Conservation (phyloP, 805 yeast genomes). For the Zygoascus bituminiphila region DNA sequence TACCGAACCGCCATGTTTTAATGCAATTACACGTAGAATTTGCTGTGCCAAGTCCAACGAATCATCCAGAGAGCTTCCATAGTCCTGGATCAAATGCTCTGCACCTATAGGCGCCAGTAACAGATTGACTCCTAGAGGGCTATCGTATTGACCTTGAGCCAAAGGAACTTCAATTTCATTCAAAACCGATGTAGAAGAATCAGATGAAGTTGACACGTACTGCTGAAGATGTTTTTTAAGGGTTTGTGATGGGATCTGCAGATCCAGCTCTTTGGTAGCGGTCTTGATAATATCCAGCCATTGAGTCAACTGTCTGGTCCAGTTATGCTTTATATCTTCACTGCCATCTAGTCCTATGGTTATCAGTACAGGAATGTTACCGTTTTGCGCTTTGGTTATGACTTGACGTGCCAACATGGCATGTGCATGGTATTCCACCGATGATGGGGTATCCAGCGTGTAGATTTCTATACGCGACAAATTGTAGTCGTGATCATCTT, state of each 20-base stretch:
- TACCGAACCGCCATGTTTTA: slow-evolving; percentile 10
- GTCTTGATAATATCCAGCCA: slow-evolving; percentile 15
- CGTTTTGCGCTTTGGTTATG: slow-evolving; percentile 6
- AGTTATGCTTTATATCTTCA: slow-evolving; percentile 8
- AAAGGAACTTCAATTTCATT: slow-evolving; percentile 21
- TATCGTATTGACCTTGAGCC: slow-evolving; percentile 24
- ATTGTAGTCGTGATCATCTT: slow-evolving; percentile 20
- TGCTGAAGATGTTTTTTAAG: slow-evolving; percentile 12
- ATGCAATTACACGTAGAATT: slow-evolving; percentile 21
- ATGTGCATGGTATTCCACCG: slow-evolving; percentile 8
- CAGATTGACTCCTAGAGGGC: slow-evolving; percentile 23
- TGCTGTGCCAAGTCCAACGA: slow-evolving; percentile 25
- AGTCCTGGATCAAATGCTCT: slow-evolving; percentile 7
- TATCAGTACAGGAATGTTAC: slow-evolving; percentile 5
- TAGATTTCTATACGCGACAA: slow-evolving; percentile 17
- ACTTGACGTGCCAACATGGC: slow-evolving; percentile 13
- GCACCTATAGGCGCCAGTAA: slow-evolving; percentile 19
- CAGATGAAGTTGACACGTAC: slow-evolving; percentile 9
- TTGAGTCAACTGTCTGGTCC: slow-evolving; percentile 15
- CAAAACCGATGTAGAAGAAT: neutral
- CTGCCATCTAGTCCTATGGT: slow-evolving; percentile 14
- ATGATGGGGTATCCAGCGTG: slow-evolving; percentile 12
- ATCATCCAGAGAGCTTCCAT: slow-evolving; percentile 14
- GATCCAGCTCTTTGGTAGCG: slow-evolving; percentile 11
- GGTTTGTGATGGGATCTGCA: neutral